Evolutionary conservation across 1,284 basidiomycete species (phyloP), one percentile per base, ranked within the genome.

Genomic region (Cutaneotrichosporon spelunceum): DNA sequence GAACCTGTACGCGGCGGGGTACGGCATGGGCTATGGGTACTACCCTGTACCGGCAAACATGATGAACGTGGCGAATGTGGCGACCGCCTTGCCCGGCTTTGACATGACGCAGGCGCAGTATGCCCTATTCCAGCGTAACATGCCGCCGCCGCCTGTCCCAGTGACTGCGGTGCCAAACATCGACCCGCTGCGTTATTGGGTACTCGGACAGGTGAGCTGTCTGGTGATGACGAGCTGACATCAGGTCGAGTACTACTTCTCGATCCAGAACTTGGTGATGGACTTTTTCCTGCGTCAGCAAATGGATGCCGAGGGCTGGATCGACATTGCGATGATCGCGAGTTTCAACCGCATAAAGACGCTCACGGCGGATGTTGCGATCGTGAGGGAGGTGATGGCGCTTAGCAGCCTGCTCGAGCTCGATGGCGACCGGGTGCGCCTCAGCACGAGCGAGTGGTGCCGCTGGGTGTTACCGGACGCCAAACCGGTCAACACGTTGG

Each of bases 261-360:
- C 89, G 71, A 83, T 87, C 63, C 87, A 94, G 71, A 94, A 94
- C 74, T 83, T 95, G 79, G 88, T 85, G 21, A 85, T 86, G 75
- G 92, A 95, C 77, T 84, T 89, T 68, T 93, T 84, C 79, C 81
- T 95, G 39, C 84, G 90, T 60, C 83, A 87, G 77, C 69, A 95
- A 91, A 94, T 96, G 93, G 91, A 95, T 73, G 83, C 85, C 3
- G 82, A 85, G 64, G 93, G 93, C 19, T 96, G 91, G 91, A 88
- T 96, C 59, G 84, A 88, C 23, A 88, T 94, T 48, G 69, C 84
- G 11, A 81, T 91, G 60, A 83, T 96, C 60, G 88, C 89, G 5
- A 89, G 89, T 11, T 96, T 95, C 83, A 91, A 90, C 70, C 87
- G 93, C 47, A 84, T 95, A 62, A 85, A 83, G 70, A 82, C 82